phyloP scores from a whole-genome alignment of 306 rosid genomes.

The Acacia acuminata region DNA sequence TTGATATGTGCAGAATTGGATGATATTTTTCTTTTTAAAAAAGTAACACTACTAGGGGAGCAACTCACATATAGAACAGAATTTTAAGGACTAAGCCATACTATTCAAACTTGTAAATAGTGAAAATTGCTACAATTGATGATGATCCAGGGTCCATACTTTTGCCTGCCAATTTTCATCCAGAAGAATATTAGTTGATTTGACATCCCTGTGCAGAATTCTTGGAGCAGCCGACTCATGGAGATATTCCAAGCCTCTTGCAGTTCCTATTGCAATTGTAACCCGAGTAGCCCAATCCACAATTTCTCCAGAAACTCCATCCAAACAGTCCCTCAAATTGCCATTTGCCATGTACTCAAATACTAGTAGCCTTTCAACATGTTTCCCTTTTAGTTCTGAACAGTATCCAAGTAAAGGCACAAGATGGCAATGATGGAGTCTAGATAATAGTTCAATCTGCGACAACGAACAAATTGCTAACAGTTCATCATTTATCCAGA shows the following conservation, averaged over 20 bases:
- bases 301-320: constrained; percentile 59
- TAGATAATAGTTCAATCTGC: constrained; percentile 88
- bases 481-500: neutral
- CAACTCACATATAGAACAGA: neutral
- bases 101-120: neutral
- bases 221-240: constrained; percentile 99
- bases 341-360: constrained; percentile 85
- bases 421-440: constrained; percentile 94
- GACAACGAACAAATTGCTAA: constrained; percentile 11
- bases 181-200: constrained; percentile 95
- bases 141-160: constrained; percentile 48
- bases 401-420: constrained; percentile 97
- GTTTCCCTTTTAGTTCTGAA: constrained; percentile 76
- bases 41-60: neutral
- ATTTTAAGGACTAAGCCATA: neutral
- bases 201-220: constrained; percentile 95
- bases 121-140: neutral
- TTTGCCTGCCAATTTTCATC: constrained; percentile 91
- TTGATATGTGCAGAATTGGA: neutral
- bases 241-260: constrained; percentile 97
- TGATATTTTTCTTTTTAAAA: neutral
- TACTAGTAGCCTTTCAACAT: constrained; percentile 80
- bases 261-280: constrained; percentile 86
- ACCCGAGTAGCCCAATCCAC: constrained; percentile 87
- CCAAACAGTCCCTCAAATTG: constrained; percentile 87